Evolutionary conservation across 1,139 yeast genomes (phyloP), one percentile per base, ranked within the genome.

Genomic region (Kodamaea sp.): DNA sequence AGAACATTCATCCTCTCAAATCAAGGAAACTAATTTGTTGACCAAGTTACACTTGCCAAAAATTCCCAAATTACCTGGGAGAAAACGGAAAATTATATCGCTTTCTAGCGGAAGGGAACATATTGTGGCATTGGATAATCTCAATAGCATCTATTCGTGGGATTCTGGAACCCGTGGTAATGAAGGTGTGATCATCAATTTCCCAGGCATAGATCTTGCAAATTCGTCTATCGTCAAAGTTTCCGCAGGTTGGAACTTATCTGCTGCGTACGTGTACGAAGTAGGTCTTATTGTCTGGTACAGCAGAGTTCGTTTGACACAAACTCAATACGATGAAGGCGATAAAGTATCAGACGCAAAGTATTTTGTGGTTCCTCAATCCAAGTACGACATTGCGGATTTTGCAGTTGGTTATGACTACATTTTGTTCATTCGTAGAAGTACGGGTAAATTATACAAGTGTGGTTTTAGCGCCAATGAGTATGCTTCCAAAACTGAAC

Each of bases 221-320:
- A 24, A 28, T 2, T 35, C 38, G 4, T 19, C 30, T 6, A 63
- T 78, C 4, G 44, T 63, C 27, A 78, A 74, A 47, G 70, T 81
- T 8, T 66, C 70, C 14, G 83, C 88, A 18, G 95, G 94, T 0
- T 85, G 94, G 94, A 71, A 76, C 38, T 59, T 73, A 14, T 75
- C 78, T 32, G 76, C 78, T 21, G 77, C 78, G 20, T 66, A 70
- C 32, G 59, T 80, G 2, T 63, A 63, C 15, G 64, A 62, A 5
- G 59, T 74, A 24, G 90, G 90, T 0, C 55, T 85, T 25, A 67
- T 79, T 0, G 70, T 78, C 11, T 84, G 92, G 92, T 70, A 63
- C 29, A 50, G 63, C 2, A 63, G 87, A 36, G 60, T 55, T 1
- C 48, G 69, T 0, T 31, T 73, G 7, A 43, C 57, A 2, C 41